phyloP scores from a whole-genome alignment of 2,329 filamentous ascomycete species.

The Triangularia verruculosa region DNA sequence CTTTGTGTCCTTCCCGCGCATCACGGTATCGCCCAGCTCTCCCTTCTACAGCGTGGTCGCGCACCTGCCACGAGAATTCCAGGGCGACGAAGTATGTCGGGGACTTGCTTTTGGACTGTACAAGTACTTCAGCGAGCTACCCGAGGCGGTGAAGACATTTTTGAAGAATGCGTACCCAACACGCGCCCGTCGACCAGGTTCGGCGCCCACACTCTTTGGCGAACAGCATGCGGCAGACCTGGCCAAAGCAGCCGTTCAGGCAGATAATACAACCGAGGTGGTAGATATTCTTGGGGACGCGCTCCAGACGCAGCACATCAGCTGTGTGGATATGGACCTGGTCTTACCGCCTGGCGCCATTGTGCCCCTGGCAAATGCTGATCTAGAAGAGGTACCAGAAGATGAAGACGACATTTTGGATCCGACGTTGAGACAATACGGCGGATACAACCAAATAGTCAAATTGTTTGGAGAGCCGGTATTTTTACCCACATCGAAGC shows the following conservation, averaged over 20 bases:
- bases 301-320: slow-evolving; percentile 76
- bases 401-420: slow-evolving; percentile 66
- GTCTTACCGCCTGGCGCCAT: slow-evolving; percentile 78
- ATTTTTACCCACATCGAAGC: slow-evolving; percentile 80
- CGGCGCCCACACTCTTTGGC: slow-evolving; percentile 70
- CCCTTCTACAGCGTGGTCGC: slow-evolving; percentile 87
- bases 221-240: slow-evolving; percentile 92
- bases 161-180: slow-evolving; percentile 60
- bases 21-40: slow-evolving; percentile 91
- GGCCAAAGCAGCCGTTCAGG: slow-evolving; percentile 77
- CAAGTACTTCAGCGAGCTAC: slow-evolving; percentile 91
- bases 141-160: slow-evolving; percentile 69
- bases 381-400: slow-evolving; percentile 57
- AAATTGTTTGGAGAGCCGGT: slow-evolving; percentile 78
- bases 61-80: slow-evolving; percentile 85
- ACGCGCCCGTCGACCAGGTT: slow-evolving; percentile 57
- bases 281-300: slow-evolving; percentile 71
- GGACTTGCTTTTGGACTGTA: slow-evolving; percentile 87
- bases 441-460: slow-evolving; percentile 72
- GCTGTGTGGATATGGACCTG: slow-evolving; percentile 83
- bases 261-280: slow-evolving; percentile 72
- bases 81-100: slow-evolving; percentile 90
- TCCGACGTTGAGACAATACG: slow-evolving; percentile 67
- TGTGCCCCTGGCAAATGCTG: slow-evolving; percentile 57
- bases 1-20: slow-evolving; percentile 82